Evolutionary conservation across 1,139 yeast species (phyloP), one percentile per base, ranked within the genome.

Genomic region (Saccharomycopsis crataegensis): DNA sequence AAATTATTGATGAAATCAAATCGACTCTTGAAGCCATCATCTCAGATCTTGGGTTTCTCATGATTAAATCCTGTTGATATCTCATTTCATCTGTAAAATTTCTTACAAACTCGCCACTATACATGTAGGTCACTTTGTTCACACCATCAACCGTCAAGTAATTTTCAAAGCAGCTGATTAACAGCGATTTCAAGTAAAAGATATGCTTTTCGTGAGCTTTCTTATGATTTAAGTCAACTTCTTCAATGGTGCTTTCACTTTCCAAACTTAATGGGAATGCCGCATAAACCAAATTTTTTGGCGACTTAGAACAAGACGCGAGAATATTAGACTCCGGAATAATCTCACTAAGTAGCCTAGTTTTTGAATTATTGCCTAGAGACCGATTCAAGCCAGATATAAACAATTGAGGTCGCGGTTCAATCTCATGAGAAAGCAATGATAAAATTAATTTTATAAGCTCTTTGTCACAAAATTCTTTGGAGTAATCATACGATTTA

Each of bases 361-460:
- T 57, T 51, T 65, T 79, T 3, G 59, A 56, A 59, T 79, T 80
- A 58, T 78, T 78, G 0, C 87, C 87, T 37, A 79, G 57, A 1
- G 72, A 59, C 58, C 84, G 63, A 61, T 79, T 81, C 53, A 83
- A 66, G 0, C 88, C 86, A 60, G 70, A 56, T 34, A 62, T 42
- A n/a, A 50, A 48, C 11, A 46, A 16, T 16, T 48, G 48, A 6
- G 54, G 54, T 22, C 47, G 33, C 12, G n/a, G 7, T 4, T 36
- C 50, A 2, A 48, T 34, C 8, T 50, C 50, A 8, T 28, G 31
- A n/a, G 43, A 36, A 9, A 56, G n/a, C 33, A 54, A 44, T 1
- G 50, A 17, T 16, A 54, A 41, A 3, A 56, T n/a, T 14, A 53
- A 32, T 16, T 49, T 51, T 3, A 56, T 45, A 8, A 53, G 46